phyloP scores from a whole-genome alignment of 192 early-diverging fungal species.

The Coemansia sp. region DNA sequence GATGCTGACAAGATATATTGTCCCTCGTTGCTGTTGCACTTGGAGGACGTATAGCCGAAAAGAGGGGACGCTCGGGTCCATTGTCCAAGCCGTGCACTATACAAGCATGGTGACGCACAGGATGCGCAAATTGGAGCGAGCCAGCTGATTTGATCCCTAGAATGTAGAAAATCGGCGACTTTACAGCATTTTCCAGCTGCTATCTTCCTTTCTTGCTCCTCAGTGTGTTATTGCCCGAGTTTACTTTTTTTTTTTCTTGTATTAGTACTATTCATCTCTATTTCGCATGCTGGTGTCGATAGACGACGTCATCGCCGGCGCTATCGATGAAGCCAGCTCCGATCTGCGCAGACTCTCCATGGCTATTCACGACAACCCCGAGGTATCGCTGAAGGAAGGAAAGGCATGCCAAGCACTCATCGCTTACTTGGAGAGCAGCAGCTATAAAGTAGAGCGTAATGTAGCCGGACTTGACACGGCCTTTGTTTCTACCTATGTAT shows the following conservation, averaged over 20 bases:
- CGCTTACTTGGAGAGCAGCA: slow-evolving; percentile 64
- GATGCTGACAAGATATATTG: too few relatives aligned
- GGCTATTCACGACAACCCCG: slow-evolving; percentile 65
- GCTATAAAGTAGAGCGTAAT: slow-evolving; percentile 63
- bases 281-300: slow-evolving; percentile 18
- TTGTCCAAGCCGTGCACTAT: too few relatives aligned
- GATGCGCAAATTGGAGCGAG: too few relatives aligned
- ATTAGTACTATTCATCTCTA: background rate
- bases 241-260: background rate
- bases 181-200: too few relatives aligned
- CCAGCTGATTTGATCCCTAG: too few relatives aligned
- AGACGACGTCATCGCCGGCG: slow-evolving; percentile 11
- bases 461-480: slow-evolving; percentile 73
- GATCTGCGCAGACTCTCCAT: slow-evolving; percentile 33
- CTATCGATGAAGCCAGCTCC: slow-evolving; percentile 22
- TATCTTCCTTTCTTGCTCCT: too few relatives aligned
- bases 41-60: too few relatives aligned
- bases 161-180: too few relatives aligned
- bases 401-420: slow-evolving; percentile 66
- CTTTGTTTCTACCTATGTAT: slow-evolving; percentile 70
- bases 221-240: too few relatives aligned
- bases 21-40: too few relatives aligned
- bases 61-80: too few relatives aligned
- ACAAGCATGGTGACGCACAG: too few relatives aligned
- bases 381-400: slow-evolving; percentile 60